phyloP scores from a whole-genome alignment of 768 basidiomycete species.

The Xerocomus brunneocitrinus region DNA sequence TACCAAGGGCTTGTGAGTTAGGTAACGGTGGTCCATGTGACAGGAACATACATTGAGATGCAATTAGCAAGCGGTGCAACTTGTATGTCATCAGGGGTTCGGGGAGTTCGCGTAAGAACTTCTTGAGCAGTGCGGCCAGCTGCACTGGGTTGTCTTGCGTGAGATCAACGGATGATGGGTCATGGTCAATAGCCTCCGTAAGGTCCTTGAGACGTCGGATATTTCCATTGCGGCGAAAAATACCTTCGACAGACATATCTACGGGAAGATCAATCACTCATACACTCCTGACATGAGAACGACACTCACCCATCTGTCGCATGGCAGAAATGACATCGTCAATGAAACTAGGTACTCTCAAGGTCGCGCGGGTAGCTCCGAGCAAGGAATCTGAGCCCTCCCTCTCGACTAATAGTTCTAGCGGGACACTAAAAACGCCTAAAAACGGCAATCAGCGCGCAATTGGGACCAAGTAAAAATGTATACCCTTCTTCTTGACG shows the following conservation, averaged over 20 bases:
- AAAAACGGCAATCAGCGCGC: constrained; percentile 10
- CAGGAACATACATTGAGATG: constrained; percentile 71
- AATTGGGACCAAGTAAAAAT: background rate
- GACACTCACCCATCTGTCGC: constrained; percentile 90
- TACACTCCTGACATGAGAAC: background rate
- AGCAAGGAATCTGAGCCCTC: constrained; percentile 95
- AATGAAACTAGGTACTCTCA: constrained; percentile 94
- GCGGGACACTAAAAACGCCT: constrained; percentile 92
- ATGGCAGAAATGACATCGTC: constrained; percentile 98
- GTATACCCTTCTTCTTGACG: constrained; percentile 77
- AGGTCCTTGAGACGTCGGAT: constrained; percentile 90
- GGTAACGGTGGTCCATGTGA: background rate
- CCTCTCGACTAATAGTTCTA: constrained; percentile 89
- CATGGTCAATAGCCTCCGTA: constrained; percentile 91
- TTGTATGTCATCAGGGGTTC: constrained; percentile 96
- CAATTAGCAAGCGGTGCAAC: constrained; percentile 82
- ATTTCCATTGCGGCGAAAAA: constrained; percentile 98
- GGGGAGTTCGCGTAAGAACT: constrained; percentile 93
- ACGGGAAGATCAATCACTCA: constrained; percentile 5
- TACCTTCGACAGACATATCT: constrained; percentile 99
- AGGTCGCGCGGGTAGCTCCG: constrained; percentile 77
- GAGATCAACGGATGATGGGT: constrained; percentile 86
- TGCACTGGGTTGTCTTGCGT: constrained; percentile 96
- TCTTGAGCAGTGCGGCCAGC: constrained; percentile 92
- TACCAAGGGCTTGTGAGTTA: constrained; percentile 10